Conservation (phyloP, 805 yeast species). For the Candida glaebosa region DNA sequence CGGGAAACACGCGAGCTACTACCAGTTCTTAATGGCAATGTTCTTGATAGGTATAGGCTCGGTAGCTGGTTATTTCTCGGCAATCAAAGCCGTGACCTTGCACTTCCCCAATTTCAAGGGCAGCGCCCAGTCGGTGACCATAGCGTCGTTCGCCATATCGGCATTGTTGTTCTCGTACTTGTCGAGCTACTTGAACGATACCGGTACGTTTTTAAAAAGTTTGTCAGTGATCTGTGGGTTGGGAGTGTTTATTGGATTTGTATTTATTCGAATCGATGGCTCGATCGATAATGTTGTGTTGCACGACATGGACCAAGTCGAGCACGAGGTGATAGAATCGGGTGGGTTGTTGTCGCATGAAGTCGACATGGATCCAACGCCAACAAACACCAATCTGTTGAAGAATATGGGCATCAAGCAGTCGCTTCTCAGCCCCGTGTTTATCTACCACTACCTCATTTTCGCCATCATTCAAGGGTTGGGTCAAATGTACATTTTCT, state of each 20-base stretch:
- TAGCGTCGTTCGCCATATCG: constrained; percentile 35
- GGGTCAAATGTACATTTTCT: constrained; percentile 36
- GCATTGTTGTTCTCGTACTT: constrained; percentile 24
- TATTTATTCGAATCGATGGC: constrained; percentile 30
- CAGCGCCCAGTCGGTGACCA: constrained; percentile 34
- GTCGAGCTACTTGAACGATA: constrained; percentile 19
- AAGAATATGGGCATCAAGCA: constrained; percentile 11
- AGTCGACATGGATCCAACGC: background rate
- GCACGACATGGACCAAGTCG: constrained; percentile 7
- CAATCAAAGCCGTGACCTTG: constrained; percentile 31
- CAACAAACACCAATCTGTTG: background rate
- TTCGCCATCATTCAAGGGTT: constrained; percentile 32
- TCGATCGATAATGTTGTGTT: constrained; percentile 13
- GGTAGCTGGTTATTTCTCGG: constrained; percentile 30
- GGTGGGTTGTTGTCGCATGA: constrained; percentile 11
- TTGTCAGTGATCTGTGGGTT: constrained; percentile 20
- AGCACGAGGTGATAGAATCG: constrained; percentile 9
- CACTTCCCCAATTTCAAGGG: constrained; percentile 30
- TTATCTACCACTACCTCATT: constrained; percentile 29
- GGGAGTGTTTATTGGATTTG: constrained; percentile 24
- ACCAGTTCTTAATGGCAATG: constrained; percentile 22
- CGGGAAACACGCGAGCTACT: constrained; percentile 16
- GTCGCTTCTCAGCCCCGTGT: constrained; percentile 25
- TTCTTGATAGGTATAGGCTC: constrained; percentile 31
- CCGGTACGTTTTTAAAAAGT: constrained; percentile 20